Base-by-base conservation (phyloP, 179 eudicot genomes). In the Drosera spatulata region DNA sequence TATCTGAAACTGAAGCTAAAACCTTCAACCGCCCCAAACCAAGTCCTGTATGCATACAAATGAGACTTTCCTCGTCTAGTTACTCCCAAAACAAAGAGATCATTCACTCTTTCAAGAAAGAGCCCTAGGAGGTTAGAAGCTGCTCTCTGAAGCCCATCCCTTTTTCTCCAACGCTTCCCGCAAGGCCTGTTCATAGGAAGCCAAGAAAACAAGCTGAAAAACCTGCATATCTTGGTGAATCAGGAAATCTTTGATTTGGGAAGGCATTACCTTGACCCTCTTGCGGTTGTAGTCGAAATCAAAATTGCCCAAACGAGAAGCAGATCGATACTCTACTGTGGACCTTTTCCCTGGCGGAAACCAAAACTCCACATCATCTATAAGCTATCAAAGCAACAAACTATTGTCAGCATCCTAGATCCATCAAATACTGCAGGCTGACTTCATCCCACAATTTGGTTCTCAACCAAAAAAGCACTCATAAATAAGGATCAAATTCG, bases 291-390 rank as follows among this genome's bases (percentile, higher is more conserved):
- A 70, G 65, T 88, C 98, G 50, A 91, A 91, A 71, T 88, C 95
- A 55, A 83, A 86, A 67, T 62, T 82, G 6, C 97, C 97, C 44
- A 83, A 7, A 7, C 96, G 85, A 56, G 98, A 91, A 51, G 98
- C 96, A 45, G 96, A 91, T 39, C 98, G 78, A 50, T 91, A 91
- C 67, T 85, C 82, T 55, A 91, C 91, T 10, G 82, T 64, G 10
- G 96, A 66, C 72, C 80, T 85, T 71, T 85, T 82, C 60, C 94
- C 94, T 1, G 90, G 86, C 9, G 88, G 91, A 66, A 91, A 91
- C 97, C 97, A 91, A 67, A 91, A 91, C 80, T 91, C 97, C 1
- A 85, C 96, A 69, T 91, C 96, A 62, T 91, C 91, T 11, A 85
- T 85, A 65, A 88, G 82, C 95, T 91, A 71, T 80, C 95, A 88